Evolutionary conservation across 2,329 filamentous ascomycete species (phyloP).

Genomic region (Cercospora zeae-maydis): DNA sequence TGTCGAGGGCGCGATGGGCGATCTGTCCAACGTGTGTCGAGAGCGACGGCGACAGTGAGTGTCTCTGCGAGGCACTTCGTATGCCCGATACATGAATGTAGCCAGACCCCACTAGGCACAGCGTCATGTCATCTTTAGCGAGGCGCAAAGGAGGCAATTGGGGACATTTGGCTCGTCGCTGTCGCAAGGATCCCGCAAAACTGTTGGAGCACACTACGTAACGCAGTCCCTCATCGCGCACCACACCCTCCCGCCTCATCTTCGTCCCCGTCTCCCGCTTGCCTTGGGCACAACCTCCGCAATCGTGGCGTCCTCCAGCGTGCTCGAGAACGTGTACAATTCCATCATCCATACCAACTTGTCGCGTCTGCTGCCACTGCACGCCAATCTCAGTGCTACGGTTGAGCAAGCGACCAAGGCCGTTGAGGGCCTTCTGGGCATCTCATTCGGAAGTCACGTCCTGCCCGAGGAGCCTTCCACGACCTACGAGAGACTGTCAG

Average conservation of each 20-base stretch:
- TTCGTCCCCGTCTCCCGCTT: conserved; percentile 1
- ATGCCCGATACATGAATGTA: no score
- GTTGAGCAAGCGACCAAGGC: conserved; percentile 19
- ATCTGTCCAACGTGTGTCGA: neutral
- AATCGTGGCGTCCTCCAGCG: conserved; percentile 30
- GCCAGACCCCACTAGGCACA: conserved; percentile 5
- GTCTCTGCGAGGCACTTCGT: neutral
- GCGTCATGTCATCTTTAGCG: neutral
- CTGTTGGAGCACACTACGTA: conserved; percentile 8
- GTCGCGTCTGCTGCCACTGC: conserved; percentile 12
- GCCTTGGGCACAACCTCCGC: conserved; percentile 12
- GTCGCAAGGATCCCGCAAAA: conserved; percentile 8
- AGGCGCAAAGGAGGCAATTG: conserved; percentile 10
- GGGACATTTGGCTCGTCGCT: neutral
- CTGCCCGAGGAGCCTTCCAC: conserved; percentile 9
- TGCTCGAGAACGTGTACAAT: conserved; percentile 23
- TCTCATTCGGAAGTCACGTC: conserved; percentile 4
- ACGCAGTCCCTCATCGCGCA: conserved; percentile 8
- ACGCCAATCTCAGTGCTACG: conserved; percentile 20
- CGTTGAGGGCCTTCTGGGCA: conserved; percentile 17
- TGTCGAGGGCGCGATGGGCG: neutral
- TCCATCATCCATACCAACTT: conserved; percentile 19
- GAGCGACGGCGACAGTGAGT: neutral
- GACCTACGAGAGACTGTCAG: conserved; percentile 15
- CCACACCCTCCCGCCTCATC: conserved; percentile 6